Evolutionary conservation across 108 stramenopile genomes (phyloP), one percentile per base, ranked within the genome.

Genomic region (Mediolabrus comicus): DNA sequence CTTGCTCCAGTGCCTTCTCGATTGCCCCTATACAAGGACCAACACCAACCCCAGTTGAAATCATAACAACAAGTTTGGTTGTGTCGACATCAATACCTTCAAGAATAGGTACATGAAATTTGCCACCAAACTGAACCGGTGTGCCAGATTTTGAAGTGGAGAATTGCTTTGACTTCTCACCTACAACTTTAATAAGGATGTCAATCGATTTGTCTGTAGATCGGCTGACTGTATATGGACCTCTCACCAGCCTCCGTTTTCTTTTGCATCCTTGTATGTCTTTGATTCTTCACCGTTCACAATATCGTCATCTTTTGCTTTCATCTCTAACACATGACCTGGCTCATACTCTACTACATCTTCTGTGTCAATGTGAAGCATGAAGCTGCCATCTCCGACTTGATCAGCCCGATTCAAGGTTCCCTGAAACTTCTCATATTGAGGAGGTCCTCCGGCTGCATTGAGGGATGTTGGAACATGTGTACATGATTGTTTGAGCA

Each of bases 261-360:
- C 54, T 25, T 64, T 24, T 41, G 28, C 25, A 31, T 56, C 36
- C 66, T 70, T 1, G 59, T 38, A 39, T 33, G 24, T 51, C 61
- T 68, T 43, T 19, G 24, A 53, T 17, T 58, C 34, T 19, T 31
- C 26, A 51, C 49, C 56, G 11, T 22, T 12, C 1, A 31, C 33
- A 11, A 29, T 35, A 16, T 55, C 41, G 25, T 58, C 22, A 43
- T 0, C 16, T 43, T 43, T 3, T 43, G 33, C 43, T 39, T 73
- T 31, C 5, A 85, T 69, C 75, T 85, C 84, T 55, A 85, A 31
- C 6, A 85, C 84, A 53, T 85, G 72, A 6, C 84, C 84, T 4
- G 81, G 77, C 65, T 69, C 17, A 33, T 85, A 85, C 41, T 65
- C 71, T 1, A 41, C 65, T 26, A 39, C 51, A 24, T 74, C 73